Conservation (phyloP, 345 rosid genomes). For the Psidium guajava region DNA sequence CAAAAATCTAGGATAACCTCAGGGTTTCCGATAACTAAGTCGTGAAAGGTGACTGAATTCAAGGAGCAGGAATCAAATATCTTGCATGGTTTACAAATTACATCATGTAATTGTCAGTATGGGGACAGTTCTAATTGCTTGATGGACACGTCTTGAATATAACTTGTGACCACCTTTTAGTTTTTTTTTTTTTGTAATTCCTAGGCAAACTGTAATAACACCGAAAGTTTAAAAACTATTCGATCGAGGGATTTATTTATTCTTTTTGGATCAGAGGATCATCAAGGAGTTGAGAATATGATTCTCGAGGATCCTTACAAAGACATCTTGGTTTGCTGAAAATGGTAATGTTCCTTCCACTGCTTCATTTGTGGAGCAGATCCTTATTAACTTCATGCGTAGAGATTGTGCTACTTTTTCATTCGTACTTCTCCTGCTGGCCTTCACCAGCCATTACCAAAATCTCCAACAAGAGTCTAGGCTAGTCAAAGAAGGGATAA, state of each 20-base stretch:
- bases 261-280: neutral
- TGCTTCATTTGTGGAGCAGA: neutral
- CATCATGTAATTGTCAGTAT: too few species aligned
- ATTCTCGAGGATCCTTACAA: neutral
- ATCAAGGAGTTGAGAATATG: neutral
- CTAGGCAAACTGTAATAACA: neutral
- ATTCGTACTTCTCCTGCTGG: neutral
- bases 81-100: neutral
- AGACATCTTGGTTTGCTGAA: neutral
- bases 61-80: neutral
- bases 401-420: neutral
- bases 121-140: neutral
- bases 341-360: neutral
- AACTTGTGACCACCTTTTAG: neutral
- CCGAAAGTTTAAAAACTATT: neutral
- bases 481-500: neutral
- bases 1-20: too few species aligned
- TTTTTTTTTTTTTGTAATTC: neutral
- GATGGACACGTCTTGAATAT: neutral
- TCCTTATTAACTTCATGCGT: neutral
- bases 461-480: neutral
- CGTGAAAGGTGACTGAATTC: neutral
- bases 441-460: neutral
- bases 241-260: neutral
- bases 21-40: neutral